Evolutionary conservation across 352 stramenopile species (phyloP).

Genomic region (Phytophthora niederhauseri): DNA sequence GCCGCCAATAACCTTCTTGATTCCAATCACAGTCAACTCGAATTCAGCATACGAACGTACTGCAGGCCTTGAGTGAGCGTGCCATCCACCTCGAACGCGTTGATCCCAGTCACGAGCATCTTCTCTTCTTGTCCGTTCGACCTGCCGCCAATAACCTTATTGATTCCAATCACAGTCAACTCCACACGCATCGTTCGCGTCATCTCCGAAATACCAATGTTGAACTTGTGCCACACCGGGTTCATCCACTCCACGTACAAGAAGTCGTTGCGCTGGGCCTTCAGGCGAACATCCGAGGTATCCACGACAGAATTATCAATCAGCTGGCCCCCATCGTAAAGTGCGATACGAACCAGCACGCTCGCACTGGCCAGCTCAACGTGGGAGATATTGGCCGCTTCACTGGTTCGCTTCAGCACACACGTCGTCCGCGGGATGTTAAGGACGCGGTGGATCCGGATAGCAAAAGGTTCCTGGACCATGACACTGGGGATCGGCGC

Average conservation of each 20-base stretch:
- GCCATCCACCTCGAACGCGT: constrained; percentile 84
- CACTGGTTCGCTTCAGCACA: constrained; percentile 65
- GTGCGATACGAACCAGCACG: constrained; percentile 75
- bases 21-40: too few species aligned
- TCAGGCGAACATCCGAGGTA: constrained; percentile 72
- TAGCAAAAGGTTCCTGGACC: constrained; percentile 68
- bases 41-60: constrained; percentile 85
- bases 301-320: constrained; percentile 75
- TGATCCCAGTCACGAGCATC: constrained; percentile 83
- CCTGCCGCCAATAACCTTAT: constrained; percentile 59
- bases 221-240: constrained; percentile 82
- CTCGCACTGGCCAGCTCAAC: constrained; percentile 63
- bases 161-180: constrained; percentile 74
- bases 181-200: constrained; percentile 80
- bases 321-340: constrained; percentile 78
- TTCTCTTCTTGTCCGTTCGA: constrained; percentile 63
- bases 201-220: constrained; percentile 71
- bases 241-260: constrained; percentile 79
- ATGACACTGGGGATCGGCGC: constrained; percentile 53
- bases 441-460: constrained; percentile 79
- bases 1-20: constrained; percentile 68
- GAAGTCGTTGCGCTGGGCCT: constrained; percentile 72
- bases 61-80: constrained; percentile 64
- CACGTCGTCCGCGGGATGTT: constrained; percentile 85
- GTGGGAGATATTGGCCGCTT: constrained; percentile 60